A percentile compares a stretch with the other conserved stretches of the same genome.
Conservation (phyloP, 805 yeast genomes). For the Danielia reshetovae region DNA sequence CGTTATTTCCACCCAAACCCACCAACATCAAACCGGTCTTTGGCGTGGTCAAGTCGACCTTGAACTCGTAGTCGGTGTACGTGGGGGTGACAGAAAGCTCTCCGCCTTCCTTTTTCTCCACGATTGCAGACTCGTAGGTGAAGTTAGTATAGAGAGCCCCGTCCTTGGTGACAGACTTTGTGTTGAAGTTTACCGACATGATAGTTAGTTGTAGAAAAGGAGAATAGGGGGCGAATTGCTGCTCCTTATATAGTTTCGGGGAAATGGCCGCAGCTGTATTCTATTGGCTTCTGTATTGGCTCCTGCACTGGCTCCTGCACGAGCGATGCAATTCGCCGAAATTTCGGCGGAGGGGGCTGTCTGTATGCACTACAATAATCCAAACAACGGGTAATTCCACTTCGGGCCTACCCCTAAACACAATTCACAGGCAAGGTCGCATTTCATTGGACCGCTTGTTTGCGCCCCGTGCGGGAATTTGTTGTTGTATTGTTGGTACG, state of each 20-base stretch:
- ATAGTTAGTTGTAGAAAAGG: background rate
- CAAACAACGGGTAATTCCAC: background rate
- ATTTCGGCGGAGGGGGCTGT: slow-evolving; percentile 14
- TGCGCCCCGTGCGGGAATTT: too few species aligned
- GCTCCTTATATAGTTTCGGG: background rate
- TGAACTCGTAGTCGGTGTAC: slow-evolving; percentile 73
- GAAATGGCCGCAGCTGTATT: too few species aligned
- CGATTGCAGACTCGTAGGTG: slow-evolving; percentile 73
- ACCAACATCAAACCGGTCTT: slow-evolving; percentile 87
- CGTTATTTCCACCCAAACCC: slow-evolving; percentile 96
- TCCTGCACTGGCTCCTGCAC: slow-evolving; percentile 8
- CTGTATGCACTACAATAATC: slow-evolving; percentile 3
- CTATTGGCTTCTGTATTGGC: too few species aligned
- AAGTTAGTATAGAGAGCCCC: slow-evolving; percentile 57
- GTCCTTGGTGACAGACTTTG: slow-evolving; percentile 46
- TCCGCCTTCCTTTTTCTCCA: slow-evolving; percentile 50
- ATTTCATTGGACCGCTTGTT: too few species aligned
- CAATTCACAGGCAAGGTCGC: background rate
- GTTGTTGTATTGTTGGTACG: too few species aligned
- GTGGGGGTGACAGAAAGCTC: slow-evolving; percentile 66
- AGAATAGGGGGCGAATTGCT: too few species aligned
- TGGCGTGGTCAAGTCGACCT: slow-evolving; percentile 76
- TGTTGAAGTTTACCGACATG: slow-evolving; percentile 18
- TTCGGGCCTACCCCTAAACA: slow-evolving; percentile 1
- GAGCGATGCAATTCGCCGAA: slow-evolving; percentile 13